Conservation (phyloP, 306 rosid genomes). For the Echinosophora koreensis region DNA sequence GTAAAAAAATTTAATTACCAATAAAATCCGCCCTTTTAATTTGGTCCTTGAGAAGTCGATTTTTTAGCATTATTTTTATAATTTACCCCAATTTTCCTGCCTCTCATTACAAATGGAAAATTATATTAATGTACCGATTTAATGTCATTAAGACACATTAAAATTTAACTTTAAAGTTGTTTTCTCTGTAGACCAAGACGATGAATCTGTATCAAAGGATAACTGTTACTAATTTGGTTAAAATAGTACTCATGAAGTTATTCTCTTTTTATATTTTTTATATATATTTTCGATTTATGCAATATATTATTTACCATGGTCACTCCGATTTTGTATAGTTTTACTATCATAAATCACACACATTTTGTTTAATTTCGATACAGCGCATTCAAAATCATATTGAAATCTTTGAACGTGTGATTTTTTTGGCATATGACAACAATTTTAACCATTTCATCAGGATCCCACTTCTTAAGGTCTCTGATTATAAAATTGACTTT, state of each 20-base stretch:
- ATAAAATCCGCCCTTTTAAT: too few relatives aligned
- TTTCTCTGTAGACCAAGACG: neutral
- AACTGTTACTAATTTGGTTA: neutral
- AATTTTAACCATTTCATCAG: too few relatives aligned
- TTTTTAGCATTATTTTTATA: too few relatives aligned
- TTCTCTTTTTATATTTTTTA: too few relatives aligned
- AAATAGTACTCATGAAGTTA: neutral
- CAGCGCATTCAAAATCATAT: neutral
- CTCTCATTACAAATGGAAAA: neutral
- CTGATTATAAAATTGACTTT: too few relatives aligned
- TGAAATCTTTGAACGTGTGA: neutral
- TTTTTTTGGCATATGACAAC: too few relatives aligned
- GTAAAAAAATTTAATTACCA: too few relatives aligned
- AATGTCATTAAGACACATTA: constrained; percentile 29
- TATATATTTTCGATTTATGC: too few relatives aligned
- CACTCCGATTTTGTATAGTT: neutral
- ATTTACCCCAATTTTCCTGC: neutral
- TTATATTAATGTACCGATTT: neutral
- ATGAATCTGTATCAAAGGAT: neutral
- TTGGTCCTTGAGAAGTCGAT: too few relatives aligned
- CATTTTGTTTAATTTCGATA: neutral
- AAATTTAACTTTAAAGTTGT: neutral
- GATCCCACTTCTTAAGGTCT: too few relatives aligned
- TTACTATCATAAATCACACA: neutral
- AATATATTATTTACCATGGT: too few relatives aligned